Percentiles rank a stretch among this genome's conserved stretches.
phyloP scores from a whole-genome alignment of 2,329 filamentous ascomycete genomes.

The Cladobotryum protrusum region DNA sequence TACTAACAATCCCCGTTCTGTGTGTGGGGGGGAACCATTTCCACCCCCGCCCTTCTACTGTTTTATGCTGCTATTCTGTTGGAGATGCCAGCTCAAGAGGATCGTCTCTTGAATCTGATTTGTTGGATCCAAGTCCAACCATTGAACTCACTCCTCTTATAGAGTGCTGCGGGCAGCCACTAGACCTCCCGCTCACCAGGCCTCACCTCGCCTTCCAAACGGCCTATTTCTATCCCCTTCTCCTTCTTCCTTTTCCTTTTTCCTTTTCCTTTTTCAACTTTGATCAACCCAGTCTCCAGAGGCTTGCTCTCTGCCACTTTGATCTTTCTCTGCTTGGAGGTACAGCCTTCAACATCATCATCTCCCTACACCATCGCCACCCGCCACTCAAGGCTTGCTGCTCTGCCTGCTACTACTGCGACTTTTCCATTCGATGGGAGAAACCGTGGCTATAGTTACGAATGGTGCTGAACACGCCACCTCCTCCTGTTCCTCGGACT shows the following conservation, averaged over 20 bases:
- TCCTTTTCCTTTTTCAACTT: constrained; percentile 13
- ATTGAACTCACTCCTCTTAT: background rate
- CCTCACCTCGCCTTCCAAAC: background rate
- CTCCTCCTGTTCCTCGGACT: constrained; percentile 32
- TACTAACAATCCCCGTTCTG: background rate
- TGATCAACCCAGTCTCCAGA: constrained; percentile 8
- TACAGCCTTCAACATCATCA: constrained; percentile 6
- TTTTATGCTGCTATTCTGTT: no score
- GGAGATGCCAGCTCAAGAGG: no score
- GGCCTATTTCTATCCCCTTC: no score
- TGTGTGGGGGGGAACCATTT: background rate
- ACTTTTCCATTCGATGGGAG: constrained; percentile 36
- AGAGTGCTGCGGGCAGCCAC: no score
- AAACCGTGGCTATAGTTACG: constrained; percentile 31
- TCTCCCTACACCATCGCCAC: constrained; percentile 1
- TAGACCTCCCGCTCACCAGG: background rate
- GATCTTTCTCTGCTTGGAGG: background rate
- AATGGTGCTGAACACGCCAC: constrained; percentile 37
- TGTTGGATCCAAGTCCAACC: background rate
- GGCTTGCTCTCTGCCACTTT: constrained; percentile 16
- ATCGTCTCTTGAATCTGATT: background rate
- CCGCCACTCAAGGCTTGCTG: background rate
- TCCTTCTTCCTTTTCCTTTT: constrained; percentile 3
- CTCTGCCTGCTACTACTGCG: constrained; percentile 4
- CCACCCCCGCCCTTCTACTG: constrained; percentile 9